A percentile compares a stretch with the other conserved stretches of the same genome.
phyloP scores from a whole-genome alignment of 805 yeast genomes.

The Isabelozyma rhagii region DNA sequence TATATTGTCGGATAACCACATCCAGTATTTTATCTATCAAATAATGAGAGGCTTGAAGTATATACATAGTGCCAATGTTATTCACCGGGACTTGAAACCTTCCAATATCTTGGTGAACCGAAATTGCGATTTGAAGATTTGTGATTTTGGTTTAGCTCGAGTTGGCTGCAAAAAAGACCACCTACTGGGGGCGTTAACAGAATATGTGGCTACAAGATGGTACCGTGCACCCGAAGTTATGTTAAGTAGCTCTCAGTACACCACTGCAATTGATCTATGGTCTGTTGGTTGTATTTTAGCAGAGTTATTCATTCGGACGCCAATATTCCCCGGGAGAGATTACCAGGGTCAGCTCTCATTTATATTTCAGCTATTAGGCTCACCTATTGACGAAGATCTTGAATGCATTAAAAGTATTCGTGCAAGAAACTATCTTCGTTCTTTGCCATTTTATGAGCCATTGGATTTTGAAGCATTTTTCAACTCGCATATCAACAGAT shows the following conservation, averaged over 20 bases:
- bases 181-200: constrained; percentile 50
- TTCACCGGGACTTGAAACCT: constrained; percentile 77
- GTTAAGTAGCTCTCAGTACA: constrained; percentile 68
- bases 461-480: constrained; percentile 15
- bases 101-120: constrained; percentile 65
- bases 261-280: constrained; percentile 79
- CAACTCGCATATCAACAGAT: constrained; percentile 18
- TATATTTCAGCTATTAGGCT: constrained; percentile 67
- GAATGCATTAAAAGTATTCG: constrained; percentile 18
- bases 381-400: constrained; percentile 43
- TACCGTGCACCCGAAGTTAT: constrained; percentile 82
- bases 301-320: constrained; percentile 59
- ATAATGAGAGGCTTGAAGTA: constrained; percentile 66
- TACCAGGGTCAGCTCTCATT: constrained; percentile 65
- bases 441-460: constrained; percentile 18
- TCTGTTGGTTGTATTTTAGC: constrained; percentile 77
- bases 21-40: constrained; percentile 69
- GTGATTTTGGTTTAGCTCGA: constrained; percentile 77
- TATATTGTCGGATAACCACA: constrained; percentile 60
- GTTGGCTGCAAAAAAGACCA: constrained; percentile 25
- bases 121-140: constrained; percentile 71
- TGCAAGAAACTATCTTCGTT: constrained; percentile 21
- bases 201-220: constrained; percentile 84
- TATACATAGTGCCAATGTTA: constrained; percentile 68
- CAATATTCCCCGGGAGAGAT: constrained; percentile 74